Evolutionary conservation across 2,329 filamentous ascomycete species (phyloP).

Genomic region (Pyrenophora graminea): DNA sequence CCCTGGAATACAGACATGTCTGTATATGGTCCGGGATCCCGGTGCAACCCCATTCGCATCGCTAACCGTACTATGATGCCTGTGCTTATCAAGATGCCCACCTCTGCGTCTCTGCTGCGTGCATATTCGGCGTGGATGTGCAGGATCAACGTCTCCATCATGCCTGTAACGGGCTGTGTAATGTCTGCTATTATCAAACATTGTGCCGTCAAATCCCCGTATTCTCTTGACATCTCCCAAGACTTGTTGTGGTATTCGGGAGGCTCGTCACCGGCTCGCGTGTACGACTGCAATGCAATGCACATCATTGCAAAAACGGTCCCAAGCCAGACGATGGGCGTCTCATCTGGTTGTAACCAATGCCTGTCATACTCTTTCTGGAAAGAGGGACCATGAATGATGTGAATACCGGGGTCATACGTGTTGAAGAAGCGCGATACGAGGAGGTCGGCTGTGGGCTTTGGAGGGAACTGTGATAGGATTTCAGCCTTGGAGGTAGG

Average conservation of each 20-base stretch:
- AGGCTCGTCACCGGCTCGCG: conserved; percentile 78
- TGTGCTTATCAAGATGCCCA: conserved; percentile 65
- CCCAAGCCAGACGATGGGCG: conserved; percentile 77
- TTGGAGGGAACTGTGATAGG: conserved; percentile 76
- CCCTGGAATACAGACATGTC: conserved; percentile 73
- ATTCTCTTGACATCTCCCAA: conserved; percentile 56
- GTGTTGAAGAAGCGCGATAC: conserved; percentile 92
- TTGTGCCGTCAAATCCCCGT: conserved; percentile 74
- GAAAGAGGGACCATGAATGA: conserved; percentile 74
- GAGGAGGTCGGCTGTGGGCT: conserved; percentile 80
- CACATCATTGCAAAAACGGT: conserved; percentile 77
- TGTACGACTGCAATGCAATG: conserved; percentile 77
- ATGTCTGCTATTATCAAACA: conserved; percentile 77
- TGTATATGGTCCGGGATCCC: conserved; percentile 75
- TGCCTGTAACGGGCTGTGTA: conserved; percentile 73
- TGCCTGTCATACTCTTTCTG: conserved; percentile 67
- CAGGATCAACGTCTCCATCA: conserved; percentile 76
- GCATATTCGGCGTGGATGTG: conserved; percentile 78
- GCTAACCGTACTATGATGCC: conserved; percentile 65
- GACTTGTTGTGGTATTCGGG: conserved; percentile 74
- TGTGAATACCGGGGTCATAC: conserved; percentile 64
- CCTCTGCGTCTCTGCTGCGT: conserved; percentile 72
- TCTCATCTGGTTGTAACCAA: conserved; percentile 74
- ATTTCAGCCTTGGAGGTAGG: conserved; percentile 76
- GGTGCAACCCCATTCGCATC: conserved; percentile 77